Evolutionary conservation across 768 basidiomycete species (phyloP), one percentile per base, ranked within the genome.

Genomic region (Pulveroboletus sp.): DNA sequence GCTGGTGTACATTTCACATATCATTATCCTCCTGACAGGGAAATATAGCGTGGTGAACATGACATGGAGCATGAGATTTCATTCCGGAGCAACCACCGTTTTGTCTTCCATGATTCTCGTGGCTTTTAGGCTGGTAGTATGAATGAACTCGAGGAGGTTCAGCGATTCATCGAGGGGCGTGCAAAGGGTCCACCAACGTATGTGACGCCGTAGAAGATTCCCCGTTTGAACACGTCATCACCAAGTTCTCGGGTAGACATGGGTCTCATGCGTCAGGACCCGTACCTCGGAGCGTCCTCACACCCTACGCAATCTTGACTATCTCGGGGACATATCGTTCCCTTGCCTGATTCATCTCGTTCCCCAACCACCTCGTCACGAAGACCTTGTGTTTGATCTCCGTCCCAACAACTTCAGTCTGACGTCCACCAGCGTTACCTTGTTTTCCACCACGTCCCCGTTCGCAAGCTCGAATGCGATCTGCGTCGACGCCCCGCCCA

Each of bases 401-500:
- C 58, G 86, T 78, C 14, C 80, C 34, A 98, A 65, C 31, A 95
- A 73, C 41, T 91, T 80, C 49, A 98, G 64, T 29, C 86, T 76
- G 38, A 99, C 93, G 55, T 87, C 83, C 30, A 88, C 79, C 16
- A 98, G 74, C 29, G 56, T 49, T 45, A 81, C 79, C 30, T 78
- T 66, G 47, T 78, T 76, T 51, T 74, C 68, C 37, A 71, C 69
- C 50, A 78, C 77, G 50, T 82, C 84, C n/a, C 32, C 55, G 6
- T 72, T 65, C 36, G 78, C 78, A 0, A 95, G 96, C 62, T 97
- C 93, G 62, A 98, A 99, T 10, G 96, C 96, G 54, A 99, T 94
- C 68, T 99, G 96, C 8, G 95, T 98, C 13, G 94, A 97, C 16
- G 96, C 96, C 22, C 96, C 96, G 45, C 96, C 96, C 96, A 98